Conservation (phyloP, 2,329 filamentous ascomycete species). For the Sphaerulina musiva region DNA sequence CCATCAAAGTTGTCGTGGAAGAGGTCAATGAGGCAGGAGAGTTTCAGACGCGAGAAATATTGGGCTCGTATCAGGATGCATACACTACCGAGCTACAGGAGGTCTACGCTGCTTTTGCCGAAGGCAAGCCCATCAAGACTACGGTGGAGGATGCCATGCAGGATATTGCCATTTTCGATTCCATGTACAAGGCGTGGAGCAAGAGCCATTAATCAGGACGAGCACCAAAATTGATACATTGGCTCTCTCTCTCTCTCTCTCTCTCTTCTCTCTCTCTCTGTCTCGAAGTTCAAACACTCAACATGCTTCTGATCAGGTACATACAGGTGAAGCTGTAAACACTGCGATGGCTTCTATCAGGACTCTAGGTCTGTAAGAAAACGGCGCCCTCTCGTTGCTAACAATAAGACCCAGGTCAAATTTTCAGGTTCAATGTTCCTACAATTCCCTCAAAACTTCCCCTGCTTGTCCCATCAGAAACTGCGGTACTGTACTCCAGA, state of each 20-base stretch:
- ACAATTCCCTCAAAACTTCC: conserved; percentile 19
- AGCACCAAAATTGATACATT: too few species aligned
- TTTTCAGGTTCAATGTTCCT: not conserved
- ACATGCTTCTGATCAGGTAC: too few species aligned
- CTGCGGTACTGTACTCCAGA: conserved; percentile 58
- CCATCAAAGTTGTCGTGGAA: conserved; percentile 44
- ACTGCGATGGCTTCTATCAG: too few species aligned
- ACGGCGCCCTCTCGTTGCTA: too few species aligned
- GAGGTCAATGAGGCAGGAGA: conserved; percentile 39
- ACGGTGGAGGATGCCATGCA: conserved; percentile 38
- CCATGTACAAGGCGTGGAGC: conserved; percentile 27
- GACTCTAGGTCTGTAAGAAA: too few species aligned
- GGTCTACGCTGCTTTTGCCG: conserved; percentile 35
- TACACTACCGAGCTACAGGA: conserved; percentile 42
- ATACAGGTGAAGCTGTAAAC: too few species aligned
- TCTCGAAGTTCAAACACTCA: too few species aligned
- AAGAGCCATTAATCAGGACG: too few species aligned
- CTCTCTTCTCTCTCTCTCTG: too few species aligned
- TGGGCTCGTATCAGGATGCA: conserved; percentile 45
- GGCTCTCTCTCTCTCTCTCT: too few species aligned
- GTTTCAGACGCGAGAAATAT: conserved; percentile 27
- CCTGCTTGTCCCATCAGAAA: conserved; percentile 50
- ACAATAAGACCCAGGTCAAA: too few species aligned
- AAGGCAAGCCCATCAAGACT: conserved; percentile 39
- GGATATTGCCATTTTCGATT: conserved; percentile 35